These are phyloP conservation scores for Tylopilus plumbeoviolaceoides DNA, from an alignment of 768 basidiomycete species.

Conservation along the genomic window DNA sequence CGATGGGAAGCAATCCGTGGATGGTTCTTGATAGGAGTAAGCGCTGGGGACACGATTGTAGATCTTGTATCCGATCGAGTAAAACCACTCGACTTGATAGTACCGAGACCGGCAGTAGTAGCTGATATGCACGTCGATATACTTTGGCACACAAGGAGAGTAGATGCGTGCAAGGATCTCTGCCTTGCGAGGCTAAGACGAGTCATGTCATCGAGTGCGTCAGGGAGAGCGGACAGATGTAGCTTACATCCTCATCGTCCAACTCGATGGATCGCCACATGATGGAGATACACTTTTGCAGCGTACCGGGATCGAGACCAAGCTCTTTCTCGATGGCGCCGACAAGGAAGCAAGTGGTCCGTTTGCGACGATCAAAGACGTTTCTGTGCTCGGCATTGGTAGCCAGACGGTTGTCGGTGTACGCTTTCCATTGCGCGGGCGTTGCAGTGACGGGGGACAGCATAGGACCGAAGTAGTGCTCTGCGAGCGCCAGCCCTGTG, in stretches of 20 bases:
- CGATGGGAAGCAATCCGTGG: neutral
- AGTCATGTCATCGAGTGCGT: too few species aligned
- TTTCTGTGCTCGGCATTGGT: neutral
- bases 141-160: slow-evolving; percentile 8
- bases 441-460: neutral
- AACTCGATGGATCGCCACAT: neutral
- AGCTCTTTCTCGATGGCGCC: slow-evolving; percentile 5
- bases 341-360: neutral
- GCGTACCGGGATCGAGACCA: neutral
- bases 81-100: slow-evolving; percentile 3
- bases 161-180: slow-evolving; percentile 1
- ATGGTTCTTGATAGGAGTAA: too few species aligned
- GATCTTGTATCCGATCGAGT: slow-evolving; percentile 6
- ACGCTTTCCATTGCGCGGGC: neutral
- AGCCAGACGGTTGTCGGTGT: slow-evolving; percentile 4
- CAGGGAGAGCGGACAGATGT: too few species aligned
- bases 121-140: slow-evolving; percentile 10
- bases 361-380: neutral
- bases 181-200: neutral
- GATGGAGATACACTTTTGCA: slow-evolving; percentile 8
- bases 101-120: slow-evolving; percentile 3
- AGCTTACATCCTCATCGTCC: neutral
- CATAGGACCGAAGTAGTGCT: too few species aligned
- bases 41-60: neutral
- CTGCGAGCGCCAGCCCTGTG: neutral